phyloP scores from a whole-genome alignment of 768 basidiomycete genomes.

The Lactarius evosmus region DNA sequence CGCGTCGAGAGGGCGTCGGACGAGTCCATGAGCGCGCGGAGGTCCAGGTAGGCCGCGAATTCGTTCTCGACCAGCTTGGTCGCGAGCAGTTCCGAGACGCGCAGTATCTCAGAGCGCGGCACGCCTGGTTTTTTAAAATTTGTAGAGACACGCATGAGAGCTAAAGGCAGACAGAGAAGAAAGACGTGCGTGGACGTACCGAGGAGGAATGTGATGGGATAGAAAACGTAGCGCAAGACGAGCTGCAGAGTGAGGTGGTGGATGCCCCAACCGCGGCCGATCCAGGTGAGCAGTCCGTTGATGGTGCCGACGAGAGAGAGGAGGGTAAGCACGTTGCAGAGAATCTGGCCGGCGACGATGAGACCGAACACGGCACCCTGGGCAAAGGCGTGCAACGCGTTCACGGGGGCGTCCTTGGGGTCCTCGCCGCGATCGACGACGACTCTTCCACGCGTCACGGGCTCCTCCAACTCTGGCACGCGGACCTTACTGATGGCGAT shows the following conservation, averaged over 20 bases:
- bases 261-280: conserved; percentile 83
- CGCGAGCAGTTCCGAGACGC: conserved; percentile 76
- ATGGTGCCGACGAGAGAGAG: conserved; percentile 76
- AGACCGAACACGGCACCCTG: conserved; percentile 83
- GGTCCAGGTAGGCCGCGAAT: conserved; percentile 67
- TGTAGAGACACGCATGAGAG: no score
- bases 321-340: conserved; percentile 85
- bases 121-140: no score
- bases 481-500: conserved; percentile 91
- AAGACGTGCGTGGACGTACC: no score
- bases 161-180: no score
- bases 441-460: conserved; percentile 78
- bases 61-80: conserved; percentile 88
- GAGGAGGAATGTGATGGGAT: conserved; percentile 80
- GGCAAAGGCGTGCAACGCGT: conserved; percentile 86
- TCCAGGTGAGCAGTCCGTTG: conserved; percentile 86
- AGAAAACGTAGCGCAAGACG: conserved; percentile 82
- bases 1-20: conserved; percentile 61
- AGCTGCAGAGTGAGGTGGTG: conserved; percentile 79
- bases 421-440: conserved; percentile 74
- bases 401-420: conserved; percentile 55
- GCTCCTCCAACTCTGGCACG: conserved; percentile 78
- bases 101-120: conserved; percentile 75
- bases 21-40: conserved; percentile 47
- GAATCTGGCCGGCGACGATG: conserved; percentile 81